Base-by-base conservation (phyloP, 169 alveolate genomes). In the Plasmodium gallinaceum region DNA sequence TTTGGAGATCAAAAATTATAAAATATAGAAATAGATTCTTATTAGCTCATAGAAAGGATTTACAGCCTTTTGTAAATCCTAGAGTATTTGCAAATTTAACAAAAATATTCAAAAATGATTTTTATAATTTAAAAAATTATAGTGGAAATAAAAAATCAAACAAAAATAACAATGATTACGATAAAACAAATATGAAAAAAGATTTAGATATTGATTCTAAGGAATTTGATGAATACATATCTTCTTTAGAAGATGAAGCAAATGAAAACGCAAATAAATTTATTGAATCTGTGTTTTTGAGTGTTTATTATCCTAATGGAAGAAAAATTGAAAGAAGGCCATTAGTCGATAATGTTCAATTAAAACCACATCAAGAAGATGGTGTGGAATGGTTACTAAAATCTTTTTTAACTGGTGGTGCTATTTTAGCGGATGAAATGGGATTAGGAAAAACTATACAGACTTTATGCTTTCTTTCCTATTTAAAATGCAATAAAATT, bases 391-490 rank as follows among this genome's bases (percentile, higher is more conserved):
- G 98, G 98, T 80, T 97, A 7, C 78, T 95, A 54, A 91, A 93
- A 66, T 95, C 98, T 5, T 96, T 94, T 85, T 92, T 95, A 70
- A 93, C 96, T 37, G 98, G 97, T 0, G 98, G 98, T 5, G 98
- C 98, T 37, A 96, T 97, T 45, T 78, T 97, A 57, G 97, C 98
- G 9, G 98, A 97, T 75, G 98, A 97, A 78, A 97, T 97, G 98
- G 98, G 98, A 10, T 94, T 97, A 52, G 98, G 98, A 12, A 97
- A 97, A 90, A 97, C 98, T 8, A 95, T 97, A 39, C 98, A 97
- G 94, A 95, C 98, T 4, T 85, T 97, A 80, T 95, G 97, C 61
- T 96, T 96, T 86, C 92, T 97, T 10, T 93, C 97, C 39, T 95
- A 94, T 68, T 94, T 93, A 91, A 95, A 93, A 88, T 88, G 93